phyloP scores from a whole-genome alignment of 139 green algal genomes.

The Tetraselmis striata region DNA sequence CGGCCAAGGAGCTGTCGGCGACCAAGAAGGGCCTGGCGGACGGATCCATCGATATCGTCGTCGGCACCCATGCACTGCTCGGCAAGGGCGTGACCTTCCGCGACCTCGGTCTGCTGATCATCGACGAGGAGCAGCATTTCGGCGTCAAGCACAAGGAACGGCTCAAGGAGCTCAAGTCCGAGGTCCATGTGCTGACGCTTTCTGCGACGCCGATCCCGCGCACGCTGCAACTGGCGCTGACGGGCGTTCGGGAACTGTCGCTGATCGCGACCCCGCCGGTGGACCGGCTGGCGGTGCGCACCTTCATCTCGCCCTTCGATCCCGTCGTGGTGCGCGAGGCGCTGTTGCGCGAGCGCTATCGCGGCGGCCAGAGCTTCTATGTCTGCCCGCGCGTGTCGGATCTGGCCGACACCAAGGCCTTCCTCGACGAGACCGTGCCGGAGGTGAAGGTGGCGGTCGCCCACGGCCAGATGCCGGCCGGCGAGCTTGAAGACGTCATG shows the following conservation, averaged over 20 bases:
- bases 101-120: slow-evolving; percentile 74
- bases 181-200: slow-evolving; percentile 90
- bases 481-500: slow-evolving; percentile 49
- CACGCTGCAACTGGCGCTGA: slow-evolving; percentile 70
- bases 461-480: not conserved
- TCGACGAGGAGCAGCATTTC: slow-evolving; percentile 97
- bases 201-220: slow-evolving; percentile 93
- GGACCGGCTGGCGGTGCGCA: slow-evolving; percentile 31
- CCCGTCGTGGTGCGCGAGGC: slow-evolving; percentile 10
- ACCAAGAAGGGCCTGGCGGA: slow-evolving; percentile 6
- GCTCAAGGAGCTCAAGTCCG: slow-evolving; percentile 44
- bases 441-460: not conserved
- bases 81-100: slow-evolving; percentile 47
- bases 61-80: slow-evolving; percentile 85
- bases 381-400: slow-evolving; percentile 26
- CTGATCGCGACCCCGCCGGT: slow-evolving; percentile 34
- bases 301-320: slow-evolving; percentile 17
- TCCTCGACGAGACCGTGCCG: not conserved
- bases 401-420: slow-evolving; percentile 14
- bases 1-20: slow-evolving; percentile 34
- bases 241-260: slow-evolving; percentile 30
- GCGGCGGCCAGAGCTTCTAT: slow-evolving; percentile 31
- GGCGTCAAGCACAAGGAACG: slow-evolving; percentile 71
- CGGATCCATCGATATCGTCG: slow-evolving; percentile 55
- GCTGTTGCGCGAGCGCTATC: slow-evolving; percentile 22